Evolutionary conservation across 2,329 filamentous ascomycete genomes (phyloP).

Genomic region (Emydomyces testavorans): DNA sequence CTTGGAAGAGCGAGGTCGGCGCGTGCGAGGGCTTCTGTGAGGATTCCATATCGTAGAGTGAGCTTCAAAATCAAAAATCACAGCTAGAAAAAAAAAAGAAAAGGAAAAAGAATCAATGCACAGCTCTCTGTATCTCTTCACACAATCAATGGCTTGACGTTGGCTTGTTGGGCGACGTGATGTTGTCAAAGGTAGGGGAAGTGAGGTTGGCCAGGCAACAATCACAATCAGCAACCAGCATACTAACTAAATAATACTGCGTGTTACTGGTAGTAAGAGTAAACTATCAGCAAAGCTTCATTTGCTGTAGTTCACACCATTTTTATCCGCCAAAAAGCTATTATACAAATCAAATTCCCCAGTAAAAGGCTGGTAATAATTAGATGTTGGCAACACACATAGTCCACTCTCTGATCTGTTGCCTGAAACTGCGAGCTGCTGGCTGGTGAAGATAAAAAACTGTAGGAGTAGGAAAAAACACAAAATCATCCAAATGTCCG

Average conservation of each 20-base stretch:
- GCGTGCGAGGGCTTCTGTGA: constrained; percentile 33
- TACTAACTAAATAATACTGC: no score
- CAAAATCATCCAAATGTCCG: background rate
- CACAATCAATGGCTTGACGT: background rate
- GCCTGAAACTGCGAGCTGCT: no score
- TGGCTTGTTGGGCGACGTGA: background rate
- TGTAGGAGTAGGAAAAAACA: background rate
- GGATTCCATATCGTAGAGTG: constrained; percentile 27
- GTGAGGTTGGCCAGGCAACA: constrained; percentile 1
- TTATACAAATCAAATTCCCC: no score
- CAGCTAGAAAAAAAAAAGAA: background rate
- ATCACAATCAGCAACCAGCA: background rate
- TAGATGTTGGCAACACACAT: no score
- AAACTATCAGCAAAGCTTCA: no score
- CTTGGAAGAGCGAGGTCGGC: constrained; percentile 61
- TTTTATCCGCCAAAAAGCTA: no score
- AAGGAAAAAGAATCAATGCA: background rate
- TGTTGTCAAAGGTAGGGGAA: background rate
- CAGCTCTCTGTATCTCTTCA: background rate
- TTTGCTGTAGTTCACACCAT: no score
- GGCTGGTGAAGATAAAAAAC: background rate
- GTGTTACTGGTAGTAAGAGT: no score
- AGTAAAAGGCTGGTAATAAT: background rate
- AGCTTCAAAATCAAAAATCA: background rate
- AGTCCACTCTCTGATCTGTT: no score